phyloP scores from a whole-genome alignment of 768 basidiomycete genomes.

The Lentinula sp. region DNA sequence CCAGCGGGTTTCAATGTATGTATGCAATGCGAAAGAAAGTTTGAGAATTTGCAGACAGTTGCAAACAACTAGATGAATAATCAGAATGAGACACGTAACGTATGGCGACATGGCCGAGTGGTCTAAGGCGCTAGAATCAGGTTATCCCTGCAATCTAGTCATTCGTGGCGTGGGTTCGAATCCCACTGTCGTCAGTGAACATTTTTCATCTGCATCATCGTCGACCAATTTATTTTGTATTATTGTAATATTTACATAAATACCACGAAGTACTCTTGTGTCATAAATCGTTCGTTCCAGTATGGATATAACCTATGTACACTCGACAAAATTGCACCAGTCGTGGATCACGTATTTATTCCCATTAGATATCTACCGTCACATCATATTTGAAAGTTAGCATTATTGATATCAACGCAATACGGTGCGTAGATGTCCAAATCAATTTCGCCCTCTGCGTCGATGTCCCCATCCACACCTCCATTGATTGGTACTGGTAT shows the following conservation, averaged over 20 bases:
- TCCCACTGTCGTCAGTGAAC: constrained; percentile 16
- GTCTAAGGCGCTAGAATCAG: not conserved
- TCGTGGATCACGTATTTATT: too few relatives aligned
- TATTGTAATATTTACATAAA: too few relatives aligned
- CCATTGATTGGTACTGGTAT: not conserved
- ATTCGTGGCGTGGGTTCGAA: constrained; percentile 20
- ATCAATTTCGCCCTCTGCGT: not conserved
- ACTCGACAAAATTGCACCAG: too few relatives aligned
- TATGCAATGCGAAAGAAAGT: too few relatives aligned
- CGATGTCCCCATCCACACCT: not conserved
- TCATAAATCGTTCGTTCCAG: not conserved
- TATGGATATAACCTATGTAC: not conserved
- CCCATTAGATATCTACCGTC: too few relatives aligned
- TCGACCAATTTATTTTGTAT: not conserved
- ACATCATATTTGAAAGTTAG: not conserved
- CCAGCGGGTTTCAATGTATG: too few relatives aligned
- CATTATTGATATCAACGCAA: not conserved
- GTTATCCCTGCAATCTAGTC: constrained; percentile 7
- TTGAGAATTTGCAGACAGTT: too few relatives aligned
- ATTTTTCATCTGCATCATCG: not conserved
- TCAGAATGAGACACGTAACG: too few relatives aligned
- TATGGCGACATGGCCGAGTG: not conserved
- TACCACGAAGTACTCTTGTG: not conserved
- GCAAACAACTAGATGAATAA: too few relatives aligned
- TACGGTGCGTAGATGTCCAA: not conserved